Percentiles rank a stretch among this genome's conserved stretches.
These are phyloP conservation scores for Farysia itapuensis DNA, from an alignment of 1,284 basidiomycete species.

Conservation along the genomic window DNA sequence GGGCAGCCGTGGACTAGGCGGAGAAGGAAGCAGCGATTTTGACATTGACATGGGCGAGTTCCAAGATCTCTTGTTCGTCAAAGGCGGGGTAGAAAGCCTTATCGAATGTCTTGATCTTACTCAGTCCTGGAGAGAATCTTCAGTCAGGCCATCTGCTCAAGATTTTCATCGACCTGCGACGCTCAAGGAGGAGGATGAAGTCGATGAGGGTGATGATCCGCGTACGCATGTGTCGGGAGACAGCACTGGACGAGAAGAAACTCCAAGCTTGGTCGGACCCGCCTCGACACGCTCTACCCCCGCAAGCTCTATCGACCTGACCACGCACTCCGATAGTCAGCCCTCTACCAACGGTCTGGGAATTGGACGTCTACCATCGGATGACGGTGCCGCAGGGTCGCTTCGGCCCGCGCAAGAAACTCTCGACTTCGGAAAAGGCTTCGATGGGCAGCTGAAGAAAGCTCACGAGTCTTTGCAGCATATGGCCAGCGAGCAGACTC, in stretches of 20 bases:
- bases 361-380: background rate
- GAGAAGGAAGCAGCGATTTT: constrained; percentile 19
- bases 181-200: constrained; percentile 17
- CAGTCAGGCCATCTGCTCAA: background rate
- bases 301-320: constrained; percentile 43
- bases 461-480: constrained; percentile 38
- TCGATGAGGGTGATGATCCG: too few species aligned
- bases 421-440: background rate
- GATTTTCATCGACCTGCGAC: background rate
- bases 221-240: constrained; percentile 24
- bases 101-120: constrained; percentile 37
- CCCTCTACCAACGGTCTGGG: constrained; percentile 20
- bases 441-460: background rate
- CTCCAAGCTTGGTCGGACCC: constrained; percentile 39
- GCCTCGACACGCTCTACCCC: constrained; percentile 41
- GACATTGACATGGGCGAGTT: constrained; percentile 61
- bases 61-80: constrained; percentile 42
- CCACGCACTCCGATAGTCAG: background rate
- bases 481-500: constrained; percentile 43
- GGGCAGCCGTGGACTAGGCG: constrained; percentile 13
- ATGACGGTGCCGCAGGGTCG: background rate
- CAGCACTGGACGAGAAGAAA: constrained; percentile 37
- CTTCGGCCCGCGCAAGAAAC: constrained; percentile 9
- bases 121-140: constrained; percentile 11
- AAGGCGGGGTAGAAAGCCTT: constrained; percentile 45